Evolutionary conservation across 257 asterid species (phyloP).

Genomic region (Jacaranda mimosifolia): DNA sequence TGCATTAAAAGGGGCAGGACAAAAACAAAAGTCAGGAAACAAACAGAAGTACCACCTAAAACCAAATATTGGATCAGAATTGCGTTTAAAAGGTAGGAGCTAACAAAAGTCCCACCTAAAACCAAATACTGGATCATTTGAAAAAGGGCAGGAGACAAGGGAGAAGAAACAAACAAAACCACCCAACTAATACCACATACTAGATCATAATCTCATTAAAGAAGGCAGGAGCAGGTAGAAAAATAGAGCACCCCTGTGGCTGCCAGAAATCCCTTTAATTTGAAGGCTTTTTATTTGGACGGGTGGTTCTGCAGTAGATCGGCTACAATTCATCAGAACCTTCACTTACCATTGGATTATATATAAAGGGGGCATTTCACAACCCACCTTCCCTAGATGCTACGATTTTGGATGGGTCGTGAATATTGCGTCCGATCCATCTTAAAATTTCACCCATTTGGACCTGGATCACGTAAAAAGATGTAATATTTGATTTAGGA

Average conservation of each 20-base stretch:
- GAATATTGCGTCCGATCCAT: not conserved
- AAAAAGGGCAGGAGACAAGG: not conserved
- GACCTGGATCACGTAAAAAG: not conserved
- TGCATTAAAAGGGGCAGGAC: not conserved
- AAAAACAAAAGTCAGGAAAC: not conserved
- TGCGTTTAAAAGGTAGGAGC: not conserved
- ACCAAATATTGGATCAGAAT: not conserved
- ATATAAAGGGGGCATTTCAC: too few relatives aligned
- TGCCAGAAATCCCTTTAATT: not conserved
- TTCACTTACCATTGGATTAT: too few relatives aligned
- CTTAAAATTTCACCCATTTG: not conserved
- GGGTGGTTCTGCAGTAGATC: too few relatives aligned
- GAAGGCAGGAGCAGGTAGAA: not conserved
- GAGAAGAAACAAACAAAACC: not conserved
- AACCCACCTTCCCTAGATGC: too few relatives aligned
- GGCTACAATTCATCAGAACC: too few relatives aligned
- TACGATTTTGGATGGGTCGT: too few relatives aligned
- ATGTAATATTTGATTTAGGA: not conserved
- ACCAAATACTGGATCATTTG: not conserved
- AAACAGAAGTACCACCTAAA: not conserved
- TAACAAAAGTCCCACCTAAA: constrained; percentile 5
- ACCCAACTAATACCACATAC: not conserved
- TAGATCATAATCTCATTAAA: not conserved
- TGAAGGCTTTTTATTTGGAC: not conserved
- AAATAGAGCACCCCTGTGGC: not conserved